phyloP scores from a whole-genome alignment of 345 rosid species.

The Leavenworthia alabamica region DNA sequence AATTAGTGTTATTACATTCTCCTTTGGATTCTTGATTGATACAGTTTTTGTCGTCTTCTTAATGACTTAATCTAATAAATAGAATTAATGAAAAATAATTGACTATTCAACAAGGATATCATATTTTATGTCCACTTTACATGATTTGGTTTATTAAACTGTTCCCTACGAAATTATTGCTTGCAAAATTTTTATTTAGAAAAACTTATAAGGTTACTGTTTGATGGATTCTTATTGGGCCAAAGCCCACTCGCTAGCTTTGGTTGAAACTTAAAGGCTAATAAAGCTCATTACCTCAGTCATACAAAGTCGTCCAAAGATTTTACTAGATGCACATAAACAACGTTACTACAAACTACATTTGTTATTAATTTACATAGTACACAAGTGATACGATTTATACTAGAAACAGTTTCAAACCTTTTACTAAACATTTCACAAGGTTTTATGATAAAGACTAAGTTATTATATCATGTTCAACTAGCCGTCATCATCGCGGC shows the following conservation, averaged over 20 bases:
- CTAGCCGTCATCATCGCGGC: conserved; percentile 37
- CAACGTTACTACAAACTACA: neutral
- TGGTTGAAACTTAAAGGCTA: neutral
- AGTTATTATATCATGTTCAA: conserved; percentile 2
- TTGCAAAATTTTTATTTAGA: neutral
- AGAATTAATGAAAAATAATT: neutral
- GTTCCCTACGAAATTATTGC: conserved; percentile 2
- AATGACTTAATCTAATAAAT: neutral
- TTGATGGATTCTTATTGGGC: neutral
- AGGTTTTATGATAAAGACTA: neutral
- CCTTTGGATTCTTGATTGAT: conserved; percentile 21
- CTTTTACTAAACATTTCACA: neutral
- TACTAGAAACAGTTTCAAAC: neutral
- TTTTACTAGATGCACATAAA: neutral
- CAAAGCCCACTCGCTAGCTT: conserved; percentile 11
- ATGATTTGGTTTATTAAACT: conserved; percentile 10
- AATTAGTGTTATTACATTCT: conserved; percentile 15
- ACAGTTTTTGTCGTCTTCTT: conserved; percentile 8
- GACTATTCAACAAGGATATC: conserved; percentile 12
- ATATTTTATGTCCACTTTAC: conserved; percentile 14
- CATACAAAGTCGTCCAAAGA: neutral
- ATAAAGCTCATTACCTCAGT: neutral
- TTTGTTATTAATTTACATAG: neutral
- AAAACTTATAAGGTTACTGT: neutral
- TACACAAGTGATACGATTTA: neutral